Evolutionary conservation across 2,329 filamentous ascomycete species (phyloP).

Genomic region (Pseudopyricularia cyperi): DNA sequence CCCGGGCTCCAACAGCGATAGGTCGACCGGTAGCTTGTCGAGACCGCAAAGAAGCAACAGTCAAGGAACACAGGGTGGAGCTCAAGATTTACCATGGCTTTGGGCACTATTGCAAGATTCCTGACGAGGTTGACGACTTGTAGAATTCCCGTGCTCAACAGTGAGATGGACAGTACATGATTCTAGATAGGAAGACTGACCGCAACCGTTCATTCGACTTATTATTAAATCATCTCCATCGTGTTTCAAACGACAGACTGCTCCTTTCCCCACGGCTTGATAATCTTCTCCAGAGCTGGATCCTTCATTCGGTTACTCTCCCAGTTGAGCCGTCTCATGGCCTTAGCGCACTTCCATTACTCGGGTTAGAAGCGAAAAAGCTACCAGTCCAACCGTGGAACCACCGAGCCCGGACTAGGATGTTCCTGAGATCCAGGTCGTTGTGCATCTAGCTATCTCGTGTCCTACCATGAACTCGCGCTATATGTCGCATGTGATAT

Average conservation of each 20-base stretch:
- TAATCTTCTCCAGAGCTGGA: background rate
- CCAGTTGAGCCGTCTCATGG: background rate
- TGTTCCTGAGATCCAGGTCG: background rate
- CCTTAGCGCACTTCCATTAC: background rate
- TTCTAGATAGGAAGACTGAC: background rate
- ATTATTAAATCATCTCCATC: background rate
- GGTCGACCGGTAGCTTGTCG: too few species aligned
- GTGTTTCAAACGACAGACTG: background rate
- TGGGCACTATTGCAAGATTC: slow-evolving; percentile 35
- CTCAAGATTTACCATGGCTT: slow-evolving; percentile 25
- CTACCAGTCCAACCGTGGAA: background rate
- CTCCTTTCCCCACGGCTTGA: background rate
- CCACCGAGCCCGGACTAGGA: background rate
- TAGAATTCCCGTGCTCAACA: slow-evolving; percentile 14
- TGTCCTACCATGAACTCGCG: too few species aligned
- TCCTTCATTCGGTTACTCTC: background rate
- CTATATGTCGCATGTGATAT: too few species aligned
- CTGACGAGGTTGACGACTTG: slow-evolving; percentile 33
- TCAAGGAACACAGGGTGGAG: slow-evolving; percentile 20
- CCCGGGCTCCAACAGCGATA: too few species aligned
- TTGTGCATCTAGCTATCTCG: background rate
- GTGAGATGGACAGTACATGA: background rate
- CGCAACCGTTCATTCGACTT: too few species aligned
- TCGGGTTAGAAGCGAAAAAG: background rate
- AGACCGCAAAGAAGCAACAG: slow-evolving; percentile 5